These are phyloP conservation scores for Collybia sp. DNA, from an alignment of 768 basidiomycete genomes.

Conservation along the genomic window DNA sequence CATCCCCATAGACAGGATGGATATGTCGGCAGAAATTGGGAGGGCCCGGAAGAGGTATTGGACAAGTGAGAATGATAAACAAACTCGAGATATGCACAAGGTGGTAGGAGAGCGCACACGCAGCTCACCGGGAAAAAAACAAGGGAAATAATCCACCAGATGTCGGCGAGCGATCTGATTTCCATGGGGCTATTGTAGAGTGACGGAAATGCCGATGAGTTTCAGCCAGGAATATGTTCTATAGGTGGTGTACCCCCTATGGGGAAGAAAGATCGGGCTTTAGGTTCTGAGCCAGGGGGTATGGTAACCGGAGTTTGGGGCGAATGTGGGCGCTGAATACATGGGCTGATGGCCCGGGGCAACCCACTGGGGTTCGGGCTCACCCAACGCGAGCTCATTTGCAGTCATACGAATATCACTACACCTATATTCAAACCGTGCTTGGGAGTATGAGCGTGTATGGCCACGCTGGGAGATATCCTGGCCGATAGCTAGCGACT, in stretches of 20 bases:
- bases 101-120: slow-evolving; percentile 23
- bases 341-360: slow-evolving; percentile 32
- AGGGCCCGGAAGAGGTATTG: slow-evolving; percentile 25
- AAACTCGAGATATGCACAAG: slow-evolving; percentile 28
- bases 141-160: slow-evolving; percentile 22
- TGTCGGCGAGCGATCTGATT: slow-evolving; percentile 22
- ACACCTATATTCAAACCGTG: slow-evolving; percentile 48
- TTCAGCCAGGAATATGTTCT: no score
- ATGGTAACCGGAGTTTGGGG: slow-evolving; percentile 38
- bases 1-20: slow-evolving; percentile 55
- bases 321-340: slow-evolving; percentile 36
- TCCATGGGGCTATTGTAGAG: slow-evolving; percentile 31
- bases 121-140: slow-evolving; percentile 18
- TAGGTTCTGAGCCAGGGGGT: slow-evolving; percentile 47
- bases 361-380: slow-evolving; percentile 39
- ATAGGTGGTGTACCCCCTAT: no score
- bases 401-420: slow-evolving; percentile 40
- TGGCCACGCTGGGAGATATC: slow-evolving; percentile 45
- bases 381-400: slow-evolving; percentile 33
- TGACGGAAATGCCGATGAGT: slow-evolving; percentile 10
- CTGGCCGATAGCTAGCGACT: slow-evolving; percentile 50
- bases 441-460: slow-evolving; percentile 56
- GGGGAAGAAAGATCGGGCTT: slow-evolving; percentile 20
- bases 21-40: slow-evolving; percentile 50
- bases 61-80: slow-evolving; percentile 21